phyloP scores from a whole-genome alignment of 176 grass and related monocot species.

The Musa acuminata region DNA sequence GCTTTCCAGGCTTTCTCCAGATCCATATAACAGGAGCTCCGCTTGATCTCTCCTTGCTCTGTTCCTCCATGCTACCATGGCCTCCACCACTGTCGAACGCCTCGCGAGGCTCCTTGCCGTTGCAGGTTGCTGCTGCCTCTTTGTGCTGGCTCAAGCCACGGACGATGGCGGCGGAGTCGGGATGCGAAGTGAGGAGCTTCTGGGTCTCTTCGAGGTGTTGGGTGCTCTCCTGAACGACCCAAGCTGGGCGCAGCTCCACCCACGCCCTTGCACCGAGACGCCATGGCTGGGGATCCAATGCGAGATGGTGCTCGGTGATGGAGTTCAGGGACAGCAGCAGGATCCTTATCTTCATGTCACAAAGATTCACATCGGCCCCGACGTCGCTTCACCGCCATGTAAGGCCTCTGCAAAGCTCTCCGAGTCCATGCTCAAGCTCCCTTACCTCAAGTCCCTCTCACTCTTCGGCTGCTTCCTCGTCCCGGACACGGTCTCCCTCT shows the following conservation, averaged over 20 bases:
- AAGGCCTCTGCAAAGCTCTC: slow-evolving; percentile 35
- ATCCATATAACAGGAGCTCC: neutral
- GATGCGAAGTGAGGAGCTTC: slow-evolving; percentile 44
- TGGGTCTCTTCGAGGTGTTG: slow-evolving; percentile 47
- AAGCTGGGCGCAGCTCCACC: slow-evolving; percentile 53
- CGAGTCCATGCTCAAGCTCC: slow-evolving; percentile 39
- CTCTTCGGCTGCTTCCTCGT: slow-evolving; percentile 51
- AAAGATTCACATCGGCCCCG: slow-evolving; percentile 64
- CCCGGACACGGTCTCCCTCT: slow-evolving; percentile 13
- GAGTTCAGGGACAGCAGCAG: slow-evolving; percentile 13
- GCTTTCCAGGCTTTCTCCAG: neutral
- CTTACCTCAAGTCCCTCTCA: slow-evolving; percentile 62
- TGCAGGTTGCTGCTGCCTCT: slow-evolving; percentile 10
- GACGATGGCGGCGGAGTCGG: slow-evolving; percentile 27
- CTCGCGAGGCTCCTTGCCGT: slow-evolving; percentile 1
- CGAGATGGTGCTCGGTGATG: slow-evolving; percentile 27
- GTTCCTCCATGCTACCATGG: neutral
- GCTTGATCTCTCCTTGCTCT: neutral
- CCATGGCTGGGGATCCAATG: slow-evolving; percentile 73
- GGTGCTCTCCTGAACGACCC: slow-evolving; percentile 47
- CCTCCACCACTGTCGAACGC: neutral
- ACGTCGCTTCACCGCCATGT: slow-evolving; percentile 52
- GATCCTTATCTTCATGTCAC: slow-evolving; percentile 46
- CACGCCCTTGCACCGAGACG: slow-evolving; percentile 70
- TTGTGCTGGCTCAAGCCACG: neutral